These are phyloP conservation scores for Polychaeton citri DNA, from an alignment of 2,329 filamentous ascomycete genomes.

Conservation along the genomic window DNA sequence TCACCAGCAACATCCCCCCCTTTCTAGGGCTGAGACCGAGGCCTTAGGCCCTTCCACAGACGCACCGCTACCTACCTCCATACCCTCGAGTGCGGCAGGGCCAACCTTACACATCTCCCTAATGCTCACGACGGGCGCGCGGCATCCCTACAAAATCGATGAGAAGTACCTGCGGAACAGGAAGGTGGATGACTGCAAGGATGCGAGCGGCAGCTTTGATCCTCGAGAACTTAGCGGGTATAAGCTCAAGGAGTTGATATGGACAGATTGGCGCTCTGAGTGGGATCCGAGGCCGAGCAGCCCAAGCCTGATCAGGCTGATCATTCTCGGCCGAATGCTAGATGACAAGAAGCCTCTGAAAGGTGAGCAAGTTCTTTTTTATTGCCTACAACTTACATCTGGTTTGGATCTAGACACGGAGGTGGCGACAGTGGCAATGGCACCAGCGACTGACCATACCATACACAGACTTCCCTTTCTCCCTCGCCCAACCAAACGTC, in stretches of 20 bases:
- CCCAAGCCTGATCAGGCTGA: slow-evolving; percentile 78
- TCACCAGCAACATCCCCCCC: slow-evolving; percentile 4
- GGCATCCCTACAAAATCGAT: slow-evolving; percentile 84
- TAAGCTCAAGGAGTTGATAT: slow-evolving; percentile 84
- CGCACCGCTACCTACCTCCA: slow-evolving; percentile 22
- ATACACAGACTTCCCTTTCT: slow-evolving; percentile 61
- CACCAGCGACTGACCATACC: too few species aligned
- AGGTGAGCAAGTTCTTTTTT: slow-evolving; percentile 45
- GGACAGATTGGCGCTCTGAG: slow-evolving; percentile 75
- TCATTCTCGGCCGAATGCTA: slow-evolving; percentile 80
- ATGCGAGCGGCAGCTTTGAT: slow-evolving; percentile 45
- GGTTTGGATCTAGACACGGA: too few species aligned
- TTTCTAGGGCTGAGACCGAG: slow-evolving; percentile 28
- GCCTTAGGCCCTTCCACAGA: slow-evolving; percentile 36
- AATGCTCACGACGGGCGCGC: slow-evolving; percentile 59
- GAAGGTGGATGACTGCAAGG: slow-evolving; percentile 51
- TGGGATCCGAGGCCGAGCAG: slow-evolving; percentile 81
- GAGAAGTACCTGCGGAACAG: slow-evolving; percentile 72
- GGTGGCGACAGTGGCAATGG: too few species aligned
- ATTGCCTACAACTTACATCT: too few species aligned
- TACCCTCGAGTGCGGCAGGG: slow-evolving; percentile 17
- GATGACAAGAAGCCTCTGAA: slow-evolving; percentile 77
- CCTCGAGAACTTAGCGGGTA: slow-evolving; percentile 87
- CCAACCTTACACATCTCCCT: slow-evolving; percentile 61
- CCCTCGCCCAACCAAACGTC: slow-evolving; percentile 61